Percentiles rank a stretch among this genome's conserved stretches.
Conservation (phyloP, 495 filamentous ascomycete genomes). For the Annulohypoxylon stygium region DNA sequence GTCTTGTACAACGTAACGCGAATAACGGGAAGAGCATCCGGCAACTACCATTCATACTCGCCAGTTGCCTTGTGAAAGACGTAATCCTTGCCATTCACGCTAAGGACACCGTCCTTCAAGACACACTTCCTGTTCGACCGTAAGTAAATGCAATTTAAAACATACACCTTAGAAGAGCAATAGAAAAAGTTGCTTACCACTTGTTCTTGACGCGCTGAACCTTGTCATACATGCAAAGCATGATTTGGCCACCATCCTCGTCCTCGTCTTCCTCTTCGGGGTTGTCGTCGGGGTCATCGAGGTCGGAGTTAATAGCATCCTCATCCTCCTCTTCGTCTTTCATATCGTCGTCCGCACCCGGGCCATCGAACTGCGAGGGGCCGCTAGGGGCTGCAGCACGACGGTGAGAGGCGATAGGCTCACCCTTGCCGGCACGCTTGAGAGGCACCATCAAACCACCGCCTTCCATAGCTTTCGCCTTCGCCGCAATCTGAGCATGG, state of each 20-base stretch:
- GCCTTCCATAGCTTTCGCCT: slow-evolving; percentile 77
- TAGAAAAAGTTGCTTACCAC: slow-evolving; percentile 69
- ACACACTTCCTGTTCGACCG: slow-evolving; percentile 80
- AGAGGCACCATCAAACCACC: slow-evolving; percentile 85
- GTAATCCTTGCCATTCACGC: slow-evolving; percentile 91
- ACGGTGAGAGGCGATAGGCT: slow-evolving; percentile 31
- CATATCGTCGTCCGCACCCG: slow-evolving; percentile 71
- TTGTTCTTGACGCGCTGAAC: slow-evolving; percentile 99
- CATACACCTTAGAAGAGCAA: neutral
- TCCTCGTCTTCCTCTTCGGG: slow-evolving; percentile 82
- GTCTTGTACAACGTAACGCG: slow-evolving; percentile 25
- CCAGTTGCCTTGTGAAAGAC: slow-evolving; percentile 97
- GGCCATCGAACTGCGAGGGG: slow-evolving; percentile 74
- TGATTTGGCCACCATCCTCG: slow-evolving; percentile 85
- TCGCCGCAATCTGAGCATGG: slow-evolving; percentile 74
- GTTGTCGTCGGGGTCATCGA: slow-evolving; percentile 93
- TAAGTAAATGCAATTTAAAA: slow-evolving; percentile 35
- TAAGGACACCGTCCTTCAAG: slow-evolving; percentile 95
- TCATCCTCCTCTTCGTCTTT: slow-evolving; percentile 81
- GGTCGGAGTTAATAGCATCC: slow-evolving; percentile 98
- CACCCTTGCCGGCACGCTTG: slow-evolving; percentile 56
- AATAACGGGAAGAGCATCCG: neutral
- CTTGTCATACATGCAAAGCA: slow-evolving; percentile 99
- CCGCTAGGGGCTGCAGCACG: slow-evolving; percentile 43
- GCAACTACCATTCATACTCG: slow-evolving; percentile 92